Evolutionary conservation across 2,329 filamentous ascomycete species (phyloP).

Genomic region (Talaromyces sp.): DNA sequence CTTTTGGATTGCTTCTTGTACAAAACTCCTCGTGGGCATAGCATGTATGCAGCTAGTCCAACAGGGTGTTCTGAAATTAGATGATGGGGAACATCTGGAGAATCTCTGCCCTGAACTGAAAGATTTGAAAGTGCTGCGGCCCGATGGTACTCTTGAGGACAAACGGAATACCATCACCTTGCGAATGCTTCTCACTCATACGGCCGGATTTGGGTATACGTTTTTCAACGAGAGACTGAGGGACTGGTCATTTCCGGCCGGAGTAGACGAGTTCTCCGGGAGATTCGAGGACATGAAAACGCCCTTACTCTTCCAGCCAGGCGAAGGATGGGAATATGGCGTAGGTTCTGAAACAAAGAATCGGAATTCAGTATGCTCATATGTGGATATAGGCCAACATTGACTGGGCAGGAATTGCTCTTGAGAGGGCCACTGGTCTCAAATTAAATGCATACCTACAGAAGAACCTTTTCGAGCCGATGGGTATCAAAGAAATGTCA

Average conservation of each 20-base stretch:
- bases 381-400: constrained; percentile 36
- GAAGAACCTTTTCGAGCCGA: constrained; percentile 42
- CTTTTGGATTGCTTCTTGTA: constrained; percentile 54
- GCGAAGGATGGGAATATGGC: constrained; percentile 56
- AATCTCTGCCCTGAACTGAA: constrained; percentile 39
- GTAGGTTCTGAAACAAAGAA: constrained; percentile 25
- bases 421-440: constrained; percentile 42
- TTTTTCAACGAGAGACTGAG: constrained; percentile 49
- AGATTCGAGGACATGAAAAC: constrained; percentile 47
- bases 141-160: constrained; percentile 27
- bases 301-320: constrained; percentile 58
- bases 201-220: constrained; percentile 52
- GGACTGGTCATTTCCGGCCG: constrained; percentile 44
- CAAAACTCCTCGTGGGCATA: constrained; percentile 40
- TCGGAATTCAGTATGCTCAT: background rate
- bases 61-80: constrained; percentile 34
- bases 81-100: constrained; percentile 36
- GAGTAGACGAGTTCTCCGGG: constrained; percentile 54
- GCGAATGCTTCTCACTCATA: constrained; percentile 53
- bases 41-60: constrained; percentile 46
- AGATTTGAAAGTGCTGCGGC: constrained; percentile 34
- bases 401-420: constrained; percentile 50
- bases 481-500: constrained; percentile 45
- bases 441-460: constrained; percentile 47
- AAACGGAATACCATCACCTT: constrained; percentile 50